A percentile compares a stretch with the other conserved stretches of the same genome.
Evolutionary conservation across 495 filamentous ascomycete genomes (phyloP).

Genomic region (Daldinia concentrica): DNA sequence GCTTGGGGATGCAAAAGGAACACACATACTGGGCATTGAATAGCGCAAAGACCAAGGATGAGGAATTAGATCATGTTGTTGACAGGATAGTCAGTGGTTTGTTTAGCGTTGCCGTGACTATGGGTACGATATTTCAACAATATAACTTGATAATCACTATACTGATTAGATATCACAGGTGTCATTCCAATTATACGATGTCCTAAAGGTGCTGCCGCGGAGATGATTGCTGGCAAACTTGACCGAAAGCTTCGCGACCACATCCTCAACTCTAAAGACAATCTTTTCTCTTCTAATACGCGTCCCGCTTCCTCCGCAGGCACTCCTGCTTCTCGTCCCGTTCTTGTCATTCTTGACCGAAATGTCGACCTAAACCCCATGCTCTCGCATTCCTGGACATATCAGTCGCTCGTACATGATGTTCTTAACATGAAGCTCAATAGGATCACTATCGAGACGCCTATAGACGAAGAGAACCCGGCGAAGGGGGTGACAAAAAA

Average conservation of each 20-base stretch:
- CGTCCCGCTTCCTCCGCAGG: constrained; percentile 53
- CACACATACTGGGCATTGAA: constrained; percentile 92
- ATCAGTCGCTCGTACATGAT: constrained; percentile 95
- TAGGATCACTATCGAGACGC: constrained; percentile 90
- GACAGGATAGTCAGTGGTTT: constrained; percentile 93
- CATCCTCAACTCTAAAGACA: constrained; percentile 96
- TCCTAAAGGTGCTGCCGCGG: constrained; percentile 89
- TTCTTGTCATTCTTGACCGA: constrained; percentile 89
- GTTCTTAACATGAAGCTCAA: constrained; percentile 94
- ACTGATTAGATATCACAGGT: constrained; percentile 56
- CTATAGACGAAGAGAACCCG: constrained; percentile 77
- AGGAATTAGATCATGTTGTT: constrained; percentile 83
- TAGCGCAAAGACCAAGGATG: constrained; percentile 88
- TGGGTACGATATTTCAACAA: constrained; percentile 70
- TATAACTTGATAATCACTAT: not conserved
- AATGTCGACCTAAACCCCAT: constrained; percentile 98
- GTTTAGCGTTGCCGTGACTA: constrained; percentile 96
- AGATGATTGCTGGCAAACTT: constrained; percentile 91
- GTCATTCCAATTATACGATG: constrained; percentile 94
- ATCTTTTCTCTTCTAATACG: constrained; percentile 74
- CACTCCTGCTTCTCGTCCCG: constrained; percentile 77
- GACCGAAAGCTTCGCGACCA: constrained; percentile 97
- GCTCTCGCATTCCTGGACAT: constrained; percentile 99
- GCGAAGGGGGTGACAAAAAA: constrained; percentile 78
- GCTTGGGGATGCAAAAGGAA: constrained; percentile 86